Evolutionary conservation across 129 eudicot species (phyloP).

Genomic region (Dittrichia graveolens): DNA sequence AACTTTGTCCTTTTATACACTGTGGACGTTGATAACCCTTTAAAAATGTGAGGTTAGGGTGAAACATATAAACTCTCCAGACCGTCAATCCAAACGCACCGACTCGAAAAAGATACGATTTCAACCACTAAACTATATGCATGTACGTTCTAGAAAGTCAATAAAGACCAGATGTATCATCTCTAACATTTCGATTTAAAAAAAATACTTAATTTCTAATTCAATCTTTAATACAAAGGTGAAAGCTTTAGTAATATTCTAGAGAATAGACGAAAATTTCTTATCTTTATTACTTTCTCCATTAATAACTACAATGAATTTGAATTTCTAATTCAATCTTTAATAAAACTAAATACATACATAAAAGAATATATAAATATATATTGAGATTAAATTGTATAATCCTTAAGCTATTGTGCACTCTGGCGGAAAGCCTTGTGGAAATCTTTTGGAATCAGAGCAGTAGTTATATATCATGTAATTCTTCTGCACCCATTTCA

Average conservation of each 20-base stretch:
- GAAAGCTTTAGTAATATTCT: background rate
- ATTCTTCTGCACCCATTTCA: slow-evolving; percentile 50
- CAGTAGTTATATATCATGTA: slow-evolving; percentile 63
- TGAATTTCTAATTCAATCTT: slow-evolving; percentile 5
- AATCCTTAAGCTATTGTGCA: slow-evolving; percentile 24
- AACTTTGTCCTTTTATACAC: too few species aligned
- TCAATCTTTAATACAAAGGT: background rate
- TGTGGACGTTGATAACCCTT: too few species aligned
- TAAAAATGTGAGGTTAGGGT: too few species aligned
- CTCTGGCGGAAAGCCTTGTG: slow-evolving; percentile 51
- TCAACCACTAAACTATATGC: too few species aligned
- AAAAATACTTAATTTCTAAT: too few species aligned
- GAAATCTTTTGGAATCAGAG: slow-evolving; percentile 44
- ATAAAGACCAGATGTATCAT: too few species aligned
- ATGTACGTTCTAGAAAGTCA: too few species aligned
- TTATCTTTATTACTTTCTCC: slow-evolving; percentile 11
- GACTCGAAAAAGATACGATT: too few species aligned
- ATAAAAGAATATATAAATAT: background rate
- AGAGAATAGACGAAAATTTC: background rate
- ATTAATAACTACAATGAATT: slow-evolving; percentile 2
- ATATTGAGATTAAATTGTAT: too few species aligned
- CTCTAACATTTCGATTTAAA: too few species aligned
- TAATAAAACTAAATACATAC: background rate
- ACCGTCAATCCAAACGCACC: too few species aligned
- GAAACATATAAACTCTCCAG: too few species aligned